Conservation (phyloP, 2,329 filamentous ascomycete species). For the Paraconiothyrium brasiliense region DNA sequence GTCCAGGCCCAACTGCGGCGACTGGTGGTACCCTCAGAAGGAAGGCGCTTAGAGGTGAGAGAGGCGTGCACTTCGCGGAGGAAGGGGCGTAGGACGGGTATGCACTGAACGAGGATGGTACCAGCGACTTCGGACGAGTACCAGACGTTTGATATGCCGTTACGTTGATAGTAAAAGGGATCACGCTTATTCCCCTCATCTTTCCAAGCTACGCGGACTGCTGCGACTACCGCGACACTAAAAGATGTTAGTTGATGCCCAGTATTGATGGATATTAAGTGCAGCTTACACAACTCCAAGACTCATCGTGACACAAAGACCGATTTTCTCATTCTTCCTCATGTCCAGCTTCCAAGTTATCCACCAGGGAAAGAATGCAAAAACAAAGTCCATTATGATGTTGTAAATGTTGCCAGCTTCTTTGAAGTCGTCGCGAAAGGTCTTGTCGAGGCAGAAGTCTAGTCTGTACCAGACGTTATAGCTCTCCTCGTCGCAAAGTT, state of each 20-base stretch:
- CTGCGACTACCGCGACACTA: slow-evolving; percentile 60
- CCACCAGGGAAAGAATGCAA: slow-evolving; percentile 62
- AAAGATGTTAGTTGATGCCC: slow-evolving; percentile 11
- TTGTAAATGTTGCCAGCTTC: slow-evolving; percentile 64
- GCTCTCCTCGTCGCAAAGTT: slow-evolving; percentile 53
- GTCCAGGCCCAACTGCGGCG: slow-evolving; percentile 14
- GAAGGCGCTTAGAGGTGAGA: slow-evolving; percentile 37
- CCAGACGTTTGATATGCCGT: slow-evolving; percentile 59
- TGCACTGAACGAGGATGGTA: slow-evolving; percentile 65
- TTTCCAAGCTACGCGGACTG: slow-evolving; percentile 61
- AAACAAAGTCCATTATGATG: slow-evolving; percentile 63
- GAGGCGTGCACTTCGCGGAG: slow-evolving; percentile 55
- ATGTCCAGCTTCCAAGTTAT: slow-evolving; percentile 61
- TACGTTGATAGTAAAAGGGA: slow-evolving; percentile 59
- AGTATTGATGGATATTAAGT: too few species aligned
- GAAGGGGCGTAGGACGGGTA: slow-evolving; percentile 62
- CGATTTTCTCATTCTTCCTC: slow-evolving; percentile 60
- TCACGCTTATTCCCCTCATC: slow-evolving; percentile 59
- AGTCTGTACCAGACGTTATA: slow-evolving; percentile 61
- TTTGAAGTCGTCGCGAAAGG: slow-evolving; percentile 57
- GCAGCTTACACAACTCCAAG: slow-evolving; percentile 38
- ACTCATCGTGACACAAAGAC: slow-evolving; percentile 62
- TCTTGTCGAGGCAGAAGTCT: slow-evolving; percentile 55
- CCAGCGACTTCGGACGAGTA: slow-evolving; percentile 63
- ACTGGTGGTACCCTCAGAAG: background rate